These are phyloP conservation scores for Oryza coarctata DNA, from an alignment of 176 grass and related monocot species.

Conservation along the genomic window DNA sequence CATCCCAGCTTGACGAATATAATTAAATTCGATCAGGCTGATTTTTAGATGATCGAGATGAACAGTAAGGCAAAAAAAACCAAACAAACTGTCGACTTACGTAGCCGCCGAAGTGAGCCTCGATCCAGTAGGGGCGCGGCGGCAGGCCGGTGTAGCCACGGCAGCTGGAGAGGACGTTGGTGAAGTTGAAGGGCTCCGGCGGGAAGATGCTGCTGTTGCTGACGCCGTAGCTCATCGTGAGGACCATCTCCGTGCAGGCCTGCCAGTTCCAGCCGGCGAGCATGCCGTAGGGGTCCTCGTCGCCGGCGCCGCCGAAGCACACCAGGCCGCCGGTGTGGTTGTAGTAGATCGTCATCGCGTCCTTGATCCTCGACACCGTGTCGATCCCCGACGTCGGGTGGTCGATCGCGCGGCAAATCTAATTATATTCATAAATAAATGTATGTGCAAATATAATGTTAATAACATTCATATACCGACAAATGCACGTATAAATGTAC, in stretches of 20 bases:
- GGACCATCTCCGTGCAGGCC: conserved; percentile 63
- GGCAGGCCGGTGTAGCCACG: conserved; percentile 29
- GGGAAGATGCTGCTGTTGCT: conserved; percentile 37
- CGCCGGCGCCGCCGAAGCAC: conserved; percentile 25
- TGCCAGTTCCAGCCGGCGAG: conserved; percentile 49
- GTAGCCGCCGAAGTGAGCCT: conserved; percentile 56
- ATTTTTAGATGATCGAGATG: too few species aligned
- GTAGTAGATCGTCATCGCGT: conserved; percentile 57
- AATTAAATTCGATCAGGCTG: too few species aligned
- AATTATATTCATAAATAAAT: too few species aligned
- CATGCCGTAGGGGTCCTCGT: conserved; percentile 36
- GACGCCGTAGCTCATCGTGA: conserved; percentile 31
- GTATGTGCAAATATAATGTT: too few species aligned
- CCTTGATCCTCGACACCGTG: conserved; percentile 32
- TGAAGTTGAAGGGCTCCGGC: conserved; percentile 36
- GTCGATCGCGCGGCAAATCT: conserved; percentile 69
- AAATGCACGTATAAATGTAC: background rate
- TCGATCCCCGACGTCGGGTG: conserved; percentile 18
- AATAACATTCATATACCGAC: too few species aligned
- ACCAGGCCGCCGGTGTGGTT: conserved; percentile 39
- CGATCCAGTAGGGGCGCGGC: conserved; percentile 46
- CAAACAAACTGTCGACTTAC: too few species aligned
- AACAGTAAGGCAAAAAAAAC: too few species aligned
- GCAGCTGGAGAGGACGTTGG: background rate
- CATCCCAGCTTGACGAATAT: too few species aligned